phyloP scores from a whole-genome alignment of 2,329 filamentous ascomycete genomes.

The Apiospora saccharicola region DNA sequence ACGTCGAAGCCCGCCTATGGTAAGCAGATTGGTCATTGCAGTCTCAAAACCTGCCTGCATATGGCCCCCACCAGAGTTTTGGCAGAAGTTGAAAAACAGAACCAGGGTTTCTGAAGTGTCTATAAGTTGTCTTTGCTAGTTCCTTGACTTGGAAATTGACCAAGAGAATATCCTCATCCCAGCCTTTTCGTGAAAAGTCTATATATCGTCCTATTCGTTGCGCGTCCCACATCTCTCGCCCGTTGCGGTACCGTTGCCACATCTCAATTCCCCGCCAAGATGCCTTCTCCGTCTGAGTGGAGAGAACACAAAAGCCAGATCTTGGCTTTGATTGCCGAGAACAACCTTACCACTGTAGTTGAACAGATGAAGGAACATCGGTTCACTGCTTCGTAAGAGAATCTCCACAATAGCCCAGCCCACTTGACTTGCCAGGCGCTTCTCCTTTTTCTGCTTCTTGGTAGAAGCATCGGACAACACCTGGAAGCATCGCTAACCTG shows the following conservation, averaged over 20 bases:
- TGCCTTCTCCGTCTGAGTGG: not conserved
- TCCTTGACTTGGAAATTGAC: not conserved
- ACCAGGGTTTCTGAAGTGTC: no score
- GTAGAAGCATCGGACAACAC: not conserved
- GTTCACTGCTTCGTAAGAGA: not conserved
- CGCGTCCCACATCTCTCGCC: not conserved
- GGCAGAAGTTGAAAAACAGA: not conserved
- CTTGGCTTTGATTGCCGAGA: not conserved
- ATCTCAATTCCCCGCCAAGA: not conserved
- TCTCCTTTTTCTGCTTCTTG: not conserved
- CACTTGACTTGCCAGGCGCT: not conserved
- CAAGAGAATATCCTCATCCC: not conserved
- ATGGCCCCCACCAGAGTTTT: not conserved
- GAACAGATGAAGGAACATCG: not conserved
- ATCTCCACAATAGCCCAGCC: fast-evolving
- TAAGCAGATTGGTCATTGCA: not conserved
- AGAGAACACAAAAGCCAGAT: not conserved
- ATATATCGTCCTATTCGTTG: not conserved
- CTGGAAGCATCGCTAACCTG: not conserved
- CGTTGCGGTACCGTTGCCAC: not conserved
- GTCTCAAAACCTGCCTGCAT: not conserved
- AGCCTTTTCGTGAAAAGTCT: not conserved
- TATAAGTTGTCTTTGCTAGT: not conserved
- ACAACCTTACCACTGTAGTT: not conserved
- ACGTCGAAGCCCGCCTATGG: not conserved